A percentile compares a stretch with the other conserved stretches of the same genome.
phyloP scores from a whole-genome alignment of 441 rosid species.

The Pelargonium citronellum region DNA sequence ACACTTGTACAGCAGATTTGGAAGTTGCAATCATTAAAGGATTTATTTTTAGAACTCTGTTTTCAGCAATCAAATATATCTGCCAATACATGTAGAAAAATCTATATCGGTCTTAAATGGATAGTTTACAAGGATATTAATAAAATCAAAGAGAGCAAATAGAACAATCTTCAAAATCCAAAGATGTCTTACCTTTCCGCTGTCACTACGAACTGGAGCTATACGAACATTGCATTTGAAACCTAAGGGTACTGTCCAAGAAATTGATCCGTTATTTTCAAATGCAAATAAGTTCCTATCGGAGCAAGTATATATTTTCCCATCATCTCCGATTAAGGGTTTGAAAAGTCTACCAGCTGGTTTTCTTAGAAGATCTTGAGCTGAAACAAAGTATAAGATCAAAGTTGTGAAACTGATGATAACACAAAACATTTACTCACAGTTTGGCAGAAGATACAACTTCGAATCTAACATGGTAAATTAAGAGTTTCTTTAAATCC shows the following conservation, averaged over 20 bases:
- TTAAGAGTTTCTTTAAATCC: too few species aligned
- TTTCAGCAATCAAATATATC: conserved; percentile 72
- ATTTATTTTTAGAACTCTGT: conserved; percentile 48
- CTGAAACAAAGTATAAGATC: conserved; percentile 22
- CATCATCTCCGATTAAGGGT: conserved; percentile 54
- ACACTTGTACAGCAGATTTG: conserved; percentile 37
- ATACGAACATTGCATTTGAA: conserved; percentile 40
- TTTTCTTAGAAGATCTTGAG: conserved; percentile 21
- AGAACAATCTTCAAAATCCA: background rate
- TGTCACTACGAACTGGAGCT: conserved; percentile 58
- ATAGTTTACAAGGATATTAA: background rate
- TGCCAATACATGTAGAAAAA: conserved; percentile 28
- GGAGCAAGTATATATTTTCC: conserved; percentile 63
- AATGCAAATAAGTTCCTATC: conserved; percentile 53
- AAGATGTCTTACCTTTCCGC: conserved; percentile 38
- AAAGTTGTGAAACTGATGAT: too few species aligned
- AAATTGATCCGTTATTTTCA: conserved; percentile 63
- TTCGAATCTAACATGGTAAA: too few species aligned
- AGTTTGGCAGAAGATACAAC: too few species aligned
- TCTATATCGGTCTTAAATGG: background rate
- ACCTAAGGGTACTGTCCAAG: conserved; percentile 59
- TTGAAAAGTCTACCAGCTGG: conserved; percentile 41
- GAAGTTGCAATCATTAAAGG: conserved; percentile 37
- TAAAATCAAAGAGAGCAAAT: background rate
- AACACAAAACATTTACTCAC: too few species aligned